Evolutionary conservation across 768 basidiomycete species (phyloP), one percentile per base, ranked within the genome.

Genomic region (Mycena sanguinolenta): DNA sequence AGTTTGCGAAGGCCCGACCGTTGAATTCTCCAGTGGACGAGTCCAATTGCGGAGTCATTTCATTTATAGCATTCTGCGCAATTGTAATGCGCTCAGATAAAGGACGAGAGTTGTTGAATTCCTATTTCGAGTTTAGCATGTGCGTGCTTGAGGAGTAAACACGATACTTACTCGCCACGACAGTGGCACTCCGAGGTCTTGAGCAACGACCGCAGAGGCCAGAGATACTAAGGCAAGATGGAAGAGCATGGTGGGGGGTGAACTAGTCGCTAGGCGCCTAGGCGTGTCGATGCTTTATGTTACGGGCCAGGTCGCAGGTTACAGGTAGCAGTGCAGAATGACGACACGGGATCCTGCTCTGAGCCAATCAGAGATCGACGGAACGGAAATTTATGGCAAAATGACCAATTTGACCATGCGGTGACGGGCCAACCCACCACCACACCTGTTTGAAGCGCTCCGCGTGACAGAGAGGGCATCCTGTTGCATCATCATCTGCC

Each of bases 1-100:
- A 28, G 28, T 27, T 36, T 6, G 13, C 16, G 13, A 39, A 14
- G 28, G 32, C 80, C 38, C 55, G 4, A 81, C 86, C 85, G 65
- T 83, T 82, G 78, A 87, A 87, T 70, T 86, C 80, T 1, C 78
- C 86, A 46, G 71, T 84, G 9, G 74, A 76, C 7, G 79, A 67
- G 49, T 82, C 78, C 46, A 84, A 74, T 55, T 82, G 82, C 17
- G 84, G 79, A 4, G 81, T 68, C 42, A 88, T 83, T 17, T 76
- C 75, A 67, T 86, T 78, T 65, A 86, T 84, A 9, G 82, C 84
- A 69, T 81, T 77, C 67, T 85, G 81, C 2, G 86, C 79, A 32
- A 86, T 79, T 7, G 79, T 74, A n/a, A 85, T 80, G 17, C 84
- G 83, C 63, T 85, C 79, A 23, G 78, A 72, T n/a, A 79, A 65